Evolutionary conservation across 2,329 filamentous ascomycete species (phyloP).

Genomic region (Ceratocystis huliohia): DNA sequence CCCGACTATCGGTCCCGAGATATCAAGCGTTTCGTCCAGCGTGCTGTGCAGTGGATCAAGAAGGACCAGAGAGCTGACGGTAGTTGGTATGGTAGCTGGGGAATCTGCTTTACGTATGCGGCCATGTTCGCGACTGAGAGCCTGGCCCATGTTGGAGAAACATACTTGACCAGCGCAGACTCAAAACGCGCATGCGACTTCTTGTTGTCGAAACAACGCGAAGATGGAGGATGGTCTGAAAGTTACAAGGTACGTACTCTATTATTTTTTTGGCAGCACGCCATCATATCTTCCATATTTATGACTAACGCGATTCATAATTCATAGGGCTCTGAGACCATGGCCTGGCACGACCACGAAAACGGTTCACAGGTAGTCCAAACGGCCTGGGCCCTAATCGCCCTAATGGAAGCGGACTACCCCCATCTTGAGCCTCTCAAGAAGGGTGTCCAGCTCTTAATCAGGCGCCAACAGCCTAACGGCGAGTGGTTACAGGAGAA

Average conservation of each 20-base stretch:
- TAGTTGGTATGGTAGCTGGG: slow-evolving; percentile 97
- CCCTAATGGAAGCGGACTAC: slow-evolving; percentile 69
- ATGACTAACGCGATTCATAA: slow-evolving; percentile 12
- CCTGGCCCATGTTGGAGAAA: slow-evolving; percentile 68
- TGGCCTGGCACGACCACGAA: slow-evolving; percentile 60
- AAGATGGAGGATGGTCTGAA: slow-evolving; percentile 93
- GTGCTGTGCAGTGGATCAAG: slow-evolving; percentile 74
- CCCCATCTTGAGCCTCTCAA: slow-evolving; percentile 60
- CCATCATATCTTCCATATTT: too few relatives aligned
- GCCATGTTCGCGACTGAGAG: slow-evolving; percentile 93
- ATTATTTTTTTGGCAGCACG: background rate
- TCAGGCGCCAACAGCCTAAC: slow-evolving; percentile 71
- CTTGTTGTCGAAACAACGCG: slow-evolving; percentile 68
- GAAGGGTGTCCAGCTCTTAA: slow-evolving; percentile 66
- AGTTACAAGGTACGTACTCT: slow-evolving; percentile 54
- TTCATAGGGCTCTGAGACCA: slow-evolving; percentile 58
- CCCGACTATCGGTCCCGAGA: slow-evolving; percentile 67
- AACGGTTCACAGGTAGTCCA: slow-evolving; percentile 79
- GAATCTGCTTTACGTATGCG: slow-evolving; percentile 95
- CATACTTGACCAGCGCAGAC: slow-evolving; percentile 57
- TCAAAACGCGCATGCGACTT: slow-evolving; percentile 72
- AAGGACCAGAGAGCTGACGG: slow-evolving; percentile 64
- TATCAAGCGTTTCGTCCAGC: slow-evolving; percentile 57
- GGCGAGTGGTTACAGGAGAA: slow-evolving; percentile 93
- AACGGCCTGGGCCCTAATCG: slow-evolving; percentile 82